Evolutionary conservation across 2,329 filamentous ascomycete genomes (phyloP).

Genomic region (Claviceps sp.): DNA sequence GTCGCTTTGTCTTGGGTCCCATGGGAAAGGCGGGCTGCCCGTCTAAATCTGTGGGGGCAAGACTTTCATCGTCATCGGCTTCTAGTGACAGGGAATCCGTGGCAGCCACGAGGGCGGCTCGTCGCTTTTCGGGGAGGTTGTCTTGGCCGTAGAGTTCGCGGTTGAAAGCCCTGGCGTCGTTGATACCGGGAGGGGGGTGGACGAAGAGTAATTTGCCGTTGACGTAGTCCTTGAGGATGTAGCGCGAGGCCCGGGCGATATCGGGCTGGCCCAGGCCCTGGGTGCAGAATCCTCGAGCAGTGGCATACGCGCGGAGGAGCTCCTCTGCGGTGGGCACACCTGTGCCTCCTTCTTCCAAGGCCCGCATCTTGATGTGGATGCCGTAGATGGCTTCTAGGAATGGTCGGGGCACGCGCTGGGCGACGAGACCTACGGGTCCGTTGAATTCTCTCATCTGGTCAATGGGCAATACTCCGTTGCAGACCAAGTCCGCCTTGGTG

Average conservation of each 20-base stretch:
- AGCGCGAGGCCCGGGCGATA: slow-evolving; percentile 78
- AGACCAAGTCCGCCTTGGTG: slow-evolving; percentile 91
- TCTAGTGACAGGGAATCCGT: slow-evolving; percentile 31
- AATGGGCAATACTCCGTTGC: slow-evolving; percentile 88
- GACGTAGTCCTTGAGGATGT: slow-evolving; percentile 93
- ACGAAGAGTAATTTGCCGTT: slow-evolving; percentile 90
- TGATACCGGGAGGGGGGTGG: slow-evolving; percentile 64
- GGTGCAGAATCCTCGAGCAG: slow-evolving; percentile 80
- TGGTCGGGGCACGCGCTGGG: slow-evolving; percentile 68
- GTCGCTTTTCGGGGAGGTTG: slow-evolving; percentile 72
- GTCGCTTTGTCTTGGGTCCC: slow-evolving; percentile 58
- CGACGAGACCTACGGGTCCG: slow-evolving; percentile 71
- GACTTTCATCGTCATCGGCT: slow-evolving; percentile 15
- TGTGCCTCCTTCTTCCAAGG: slow-evolving; percentile 83
- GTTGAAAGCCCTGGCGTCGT: slow-evolving; percentile 71
- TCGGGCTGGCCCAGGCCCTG: slow-evolving; percentile 84
- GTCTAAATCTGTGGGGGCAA: slow-evolving; percentile 28
- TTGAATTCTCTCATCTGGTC: slow-evolving; percentile 91
- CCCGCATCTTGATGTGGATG: slow-evolving; percentile 69
- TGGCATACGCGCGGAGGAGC: slow-evolving; percentile 72
- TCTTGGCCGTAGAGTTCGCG: slow-evolving; percentile 70
- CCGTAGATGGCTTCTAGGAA: slow-evolving; percentile 93
- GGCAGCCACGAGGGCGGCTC: slow-evolving; percentile 44
- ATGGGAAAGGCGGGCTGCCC: slow-evolving; percentile 33
- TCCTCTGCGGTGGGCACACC: slow-evolving; percentile 77